Conservation (phyloP, 352 stramenopile species). For the Phytopythium oedochilum region DNA sequence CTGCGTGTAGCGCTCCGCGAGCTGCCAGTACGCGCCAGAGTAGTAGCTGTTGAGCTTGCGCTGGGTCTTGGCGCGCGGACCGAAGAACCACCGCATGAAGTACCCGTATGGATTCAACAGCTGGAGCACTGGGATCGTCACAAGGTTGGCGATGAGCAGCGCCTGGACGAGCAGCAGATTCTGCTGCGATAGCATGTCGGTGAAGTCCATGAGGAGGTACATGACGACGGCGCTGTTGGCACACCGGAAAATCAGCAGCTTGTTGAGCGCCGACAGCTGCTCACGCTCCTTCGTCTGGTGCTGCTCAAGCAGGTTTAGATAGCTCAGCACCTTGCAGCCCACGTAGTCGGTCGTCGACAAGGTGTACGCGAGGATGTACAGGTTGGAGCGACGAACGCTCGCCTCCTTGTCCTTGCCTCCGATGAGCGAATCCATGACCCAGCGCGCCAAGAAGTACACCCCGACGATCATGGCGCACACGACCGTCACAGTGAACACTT, state of each 20-base stretch:
- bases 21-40: conserved; percentile 55
- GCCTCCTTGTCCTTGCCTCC: conserved; percentile 14
- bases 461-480: conserved; percentile 43
- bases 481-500: conserved; percentile 39
- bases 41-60: conserved; percentile 78
- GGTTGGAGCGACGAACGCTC: conserved; percentile 28
- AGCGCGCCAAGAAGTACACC: conserved; percentile 44
- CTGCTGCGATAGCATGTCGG: conserved; percentile 54
- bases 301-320: conserved; percentile 50
- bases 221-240: conserved; percentile 78
- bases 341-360: conserved; percentile 53
- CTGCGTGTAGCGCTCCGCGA: conserved; percentile 66
- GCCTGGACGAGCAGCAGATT: conserved; percentile 73
- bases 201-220: conserved; percentile 73
- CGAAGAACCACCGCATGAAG: conserved; percentile 37
- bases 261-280: conserved; percentile 77
- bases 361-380: conserved; percentile 50
- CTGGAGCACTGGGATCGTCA: conserved; percentile 61
- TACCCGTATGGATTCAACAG: conserved; percentile 52
- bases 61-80: conserved; percentile 55
- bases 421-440: conserved; percentile 34
- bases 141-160: conserved; percentile 74
- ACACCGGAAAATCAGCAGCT: conserved; percentile 61
- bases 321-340: conserved; percentile 55
- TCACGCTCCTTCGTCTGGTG: conserved; percentile 63